Evolutionary conservation across 2,329 filamentous ascomycete species (phyloP), one percentile per base, ranked within the genome.

Genomic region (Alternaria atra): DNA sequence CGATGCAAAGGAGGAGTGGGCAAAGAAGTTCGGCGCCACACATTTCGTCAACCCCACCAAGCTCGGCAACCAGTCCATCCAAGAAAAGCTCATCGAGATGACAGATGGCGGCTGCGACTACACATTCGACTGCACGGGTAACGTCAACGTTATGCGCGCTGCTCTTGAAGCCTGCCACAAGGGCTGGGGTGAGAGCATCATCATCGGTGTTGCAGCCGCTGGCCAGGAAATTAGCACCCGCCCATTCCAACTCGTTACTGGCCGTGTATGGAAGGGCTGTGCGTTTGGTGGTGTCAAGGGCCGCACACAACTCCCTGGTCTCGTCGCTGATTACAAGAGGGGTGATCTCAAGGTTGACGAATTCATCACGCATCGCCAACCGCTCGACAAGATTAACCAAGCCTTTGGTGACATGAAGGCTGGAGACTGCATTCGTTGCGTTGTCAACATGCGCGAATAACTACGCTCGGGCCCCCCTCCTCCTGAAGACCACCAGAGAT

Each of bases 201-300:
- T 99, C 80, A 99, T 99, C 75, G 95, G 95, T 80, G 95, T 99
- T 67, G 94, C 94, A 63, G 94, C 94, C 70, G 94, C 94, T 60
- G 94, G 94, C 53, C 94, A 97, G 83, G 94, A 98, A 84, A 98
- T 98, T 71, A 86, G 90, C 68, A 98, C 94, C 54, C 87, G 94
- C 80, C 94, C 95, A 78, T 99, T 99, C 90, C 95, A 98, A 85
- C 89, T 99, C 65, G 95, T 99, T 71, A 99, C 95, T 44, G 95
- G 95, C 63, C 93, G 95, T 78, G 91, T 97, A 63, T 99, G 95
- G 95, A 97, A 92, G 84, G 95, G 95, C 55, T 98, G 94, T 78
- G 95, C 95, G 17, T 99, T 99, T 76, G 95, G 95, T 71, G 95
- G 95, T 73, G 94, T 99, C 86, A 99, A 98, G 86, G 95, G 95